A percentile compares a stretch with the other conserved stretches of the same genome.
These are phyloP conservation scores for Xylaria longipes DNA, from an alignment of 495 filamentous ascomycete genomes.

Conservation along the genomic window DNA sequence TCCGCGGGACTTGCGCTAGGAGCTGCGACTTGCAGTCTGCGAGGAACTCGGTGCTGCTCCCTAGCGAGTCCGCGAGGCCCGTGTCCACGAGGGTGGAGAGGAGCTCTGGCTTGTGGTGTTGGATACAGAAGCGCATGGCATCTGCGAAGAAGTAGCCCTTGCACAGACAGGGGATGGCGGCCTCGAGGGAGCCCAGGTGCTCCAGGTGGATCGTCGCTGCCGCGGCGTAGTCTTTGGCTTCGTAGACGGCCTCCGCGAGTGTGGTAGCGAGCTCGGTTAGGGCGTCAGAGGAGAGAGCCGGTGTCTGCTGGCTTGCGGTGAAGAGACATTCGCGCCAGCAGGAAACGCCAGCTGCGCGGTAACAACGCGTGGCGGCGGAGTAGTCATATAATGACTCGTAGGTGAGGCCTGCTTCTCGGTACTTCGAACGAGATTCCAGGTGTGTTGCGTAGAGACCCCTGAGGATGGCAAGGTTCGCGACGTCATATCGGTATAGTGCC, in stretches of 20 bases:
- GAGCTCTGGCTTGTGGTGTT: slow-evolving; percentile 52
- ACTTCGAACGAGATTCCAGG: slow-evolving; percentile 73
- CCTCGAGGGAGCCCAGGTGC: slow-evolving; percentile 72
- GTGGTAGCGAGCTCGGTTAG: slow-evolving; percentile 67
- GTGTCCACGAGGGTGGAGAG: slow-evolving; percentile 67
- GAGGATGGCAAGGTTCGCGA: slow-evolving; percentile 60
- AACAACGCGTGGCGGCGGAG: slow-evolving; percentile 74
- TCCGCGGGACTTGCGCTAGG: slow-evolving; percentile 79
- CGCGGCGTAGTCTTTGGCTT: slow-evolving; percentile 79
- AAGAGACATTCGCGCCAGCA: slow-evolving; percentile 91
- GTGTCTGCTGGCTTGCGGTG: slow-evolving; percentile 66
- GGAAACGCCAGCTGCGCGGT: slow-evolving; percentile 70
- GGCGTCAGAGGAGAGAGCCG: slow-evolving; percentile 62
- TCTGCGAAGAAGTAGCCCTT: slow-evolving; percentile 84
- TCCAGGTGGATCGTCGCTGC: slow-evolving; percentile 83
- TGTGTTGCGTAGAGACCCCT: slow-evolving; percentile 79
- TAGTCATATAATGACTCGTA: slow-evolving; percentile 86
- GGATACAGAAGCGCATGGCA: slow-evolving; percentile 71
- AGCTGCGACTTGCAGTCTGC: slow-evolving; percentile 90
- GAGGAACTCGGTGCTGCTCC: slow-evolving; percentile 81
- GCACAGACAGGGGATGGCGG: slow-evolving; percentile 74
- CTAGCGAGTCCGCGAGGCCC: slow-evolving; percentile 78
- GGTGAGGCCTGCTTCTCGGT: slow-evolving; percentile 83
- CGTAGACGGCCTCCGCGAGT: slow-evolving; percentile 74
- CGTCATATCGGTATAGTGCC: slow-evolving; percentile 82